Evolutionary conservation across 176 grass and related monocot genomes (phyloP).

Genomic region (Triticum timopheevii): DNA sequence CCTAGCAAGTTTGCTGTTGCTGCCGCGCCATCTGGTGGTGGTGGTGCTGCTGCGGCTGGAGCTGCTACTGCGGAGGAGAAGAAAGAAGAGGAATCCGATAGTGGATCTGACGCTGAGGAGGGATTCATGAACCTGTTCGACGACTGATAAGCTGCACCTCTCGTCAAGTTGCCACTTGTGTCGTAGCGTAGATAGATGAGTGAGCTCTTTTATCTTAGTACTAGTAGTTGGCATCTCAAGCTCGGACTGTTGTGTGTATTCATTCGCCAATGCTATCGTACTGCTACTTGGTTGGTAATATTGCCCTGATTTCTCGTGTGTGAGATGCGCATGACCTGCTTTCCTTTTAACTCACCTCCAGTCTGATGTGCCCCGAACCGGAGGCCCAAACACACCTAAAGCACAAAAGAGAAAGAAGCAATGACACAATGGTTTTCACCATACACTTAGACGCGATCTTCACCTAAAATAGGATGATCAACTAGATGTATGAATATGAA

Average conservation of each 20-base stretch:
- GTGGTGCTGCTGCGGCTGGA: neutral
- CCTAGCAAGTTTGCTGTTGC: conserved; percentile 69
- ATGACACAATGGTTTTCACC: too few species aligned
- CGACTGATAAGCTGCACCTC: conserved; percentile 35
- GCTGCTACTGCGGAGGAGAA: conserved; percentile 40
- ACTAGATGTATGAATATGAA: too few species aligned
- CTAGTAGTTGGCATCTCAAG: neutral
- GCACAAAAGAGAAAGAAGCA: too few species aligned
- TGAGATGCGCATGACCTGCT: neutral
- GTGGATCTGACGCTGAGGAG: conserved; percentile 52
- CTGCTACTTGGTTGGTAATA: neutral
- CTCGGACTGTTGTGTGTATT: neutral
- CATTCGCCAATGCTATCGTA: neutral
- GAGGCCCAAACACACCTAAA: too few species aligned
- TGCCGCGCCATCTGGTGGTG: conserved; percentile 24
- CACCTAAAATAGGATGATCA: too few species aligned
- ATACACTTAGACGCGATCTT: too few species aligned
- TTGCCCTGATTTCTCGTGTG: neutral
- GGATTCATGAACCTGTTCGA: conserved; percentile 66
- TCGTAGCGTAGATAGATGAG: neutral
- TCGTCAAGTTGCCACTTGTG: conserved; percentile 27
- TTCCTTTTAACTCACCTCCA: too few species aligned
- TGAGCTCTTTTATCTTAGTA: neutral
- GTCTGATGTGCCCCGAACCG: too few species aligned
- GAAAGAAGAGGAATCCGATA: conserved; percentile 55